A percentile compares a stretch with the other conserved stretches of the same genome.
Conservation (phyloP, 108 stramenopile genomes). For the Fistulifera solaris region DNA sequence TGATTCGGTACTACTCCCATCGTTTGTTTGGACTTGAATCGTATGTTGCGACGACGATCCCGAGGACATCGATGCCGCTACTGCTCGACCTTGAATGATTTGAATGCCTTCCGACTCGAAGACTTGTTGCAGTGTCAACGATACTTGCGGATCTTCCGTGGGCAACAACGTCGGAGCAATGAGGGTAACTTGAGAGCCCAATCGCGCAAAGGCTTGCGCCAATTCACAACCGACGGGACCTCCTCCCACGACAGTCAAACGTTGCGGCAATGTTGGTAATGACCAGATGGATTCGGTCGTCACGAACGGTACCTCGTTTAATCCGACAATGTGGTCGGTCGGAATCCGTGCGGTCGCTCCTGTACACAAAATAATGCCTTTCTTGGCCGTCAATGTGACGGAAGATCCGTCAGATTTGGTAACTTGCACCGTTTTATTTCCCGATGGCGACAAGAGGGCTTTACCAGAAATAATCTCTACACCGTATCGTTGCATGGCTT, state of each 20-base stretch:
- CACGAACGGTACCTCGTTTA: slow-evolving; percentile 56
- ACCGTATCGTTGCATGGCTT: slow-evolving; percentile 40
- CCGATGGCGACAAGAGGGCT: slow-evolving; percentile 30
- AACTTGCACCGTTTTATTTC: slow-evolving; percentile 42
- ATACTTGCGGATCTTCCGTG: slow-evolving; percentile 58
- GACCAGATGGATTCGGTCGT: slow-evolving; percentile 89
- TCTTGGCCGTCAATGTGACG: slow-evolving; percentile 43
- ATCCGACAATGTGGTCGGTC: slow-evolving; percentile 29
- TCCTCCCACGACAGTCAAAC: slow-evolving; percentile 71
- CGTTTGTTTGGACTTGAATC: slow-evolving; percentile 36
- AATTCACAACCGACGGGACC: slow-evolving; percentile 88
- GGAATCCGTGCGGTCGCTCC: slow-evolving; percentile 65
- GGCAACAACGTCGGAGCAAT: slow-evolving; percentile 56
- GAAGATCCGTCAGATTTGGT: slow-evolving; percentile 15
- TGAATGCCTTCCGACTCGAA: slow-evolving; percentile 54
- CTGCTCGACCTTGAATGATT: slow-evolving; percentile 30
- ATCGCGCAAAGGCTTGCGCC: slow-evolving; percentile 78
- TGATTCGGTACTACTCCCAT: slow-evolving; percentile 23
- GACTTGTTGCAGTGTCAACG: slow-evolving; percentile 46
- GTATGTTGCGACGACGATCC: slow-evolving; percentile 32
- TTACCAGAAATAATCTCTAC: slow-evolving; percentile 54
- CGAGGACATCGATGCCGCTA: slow-evolving; percentile 33
- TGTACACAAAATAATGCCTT: slow-evolving; percentile 78
- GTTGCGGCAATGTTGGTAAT: slow-evolving; percentile 60
- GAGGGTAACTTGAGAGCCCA: slow-evolving; percentile 70